Conservation (phyloP, 78 protist species). For the Diacronema lutheri region DNA sequence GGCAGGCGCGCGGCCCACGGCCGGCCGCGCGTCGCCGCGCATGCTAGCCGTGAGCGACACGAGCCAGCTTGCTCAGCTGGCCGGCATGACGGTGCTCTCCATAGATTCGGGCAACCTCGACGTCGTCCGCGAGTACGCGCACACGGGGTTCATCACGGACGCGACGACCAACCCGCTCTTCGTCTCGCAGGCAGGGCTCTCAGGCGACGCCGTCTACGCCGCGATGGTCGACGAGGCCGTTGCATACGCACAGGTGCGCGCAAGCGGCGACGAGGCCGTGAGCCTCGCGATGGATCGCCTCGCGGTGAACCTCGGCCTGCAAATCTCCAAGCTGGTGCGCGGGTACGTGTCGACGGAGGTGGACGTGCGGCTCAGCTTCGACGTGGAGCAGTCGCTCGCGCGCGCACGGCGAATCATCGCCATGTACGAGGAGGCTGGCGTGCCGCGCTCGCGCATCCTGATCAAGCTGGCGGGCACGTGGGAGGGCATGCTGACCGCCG, state of each 20-base stretch:
- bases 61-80: conserved; percentile 37
- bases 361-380: conserved; percentile 13
- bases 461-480: conserved; percentile 44
- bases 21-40: no score
- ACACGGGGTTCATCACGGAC: conserved; percentile 13
- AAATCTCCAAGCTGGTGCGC: conserved; percentile 4
- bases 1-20: no score
- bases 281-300: conserved; percentile 43
- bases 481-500: conserved; percentile 37
- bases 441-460: conserved; percentile 5
- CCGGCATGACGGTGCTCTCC: conserved; percentile 19
- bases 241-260: conserved; percentile 24
- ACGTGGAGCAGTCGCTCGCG: background rate
- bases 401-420: conserved; percentile 38
- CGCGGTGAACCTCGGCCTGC: conserved; percentile 32
- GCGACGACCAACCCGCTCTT: conserved; percentile 39
- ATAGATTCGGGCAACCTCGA: conserved; percentile 24
- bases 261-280: background rate
- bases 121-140: background rate
- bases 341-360: conserved; percentile 36
- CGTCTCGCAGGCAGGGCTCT: conserved; percentile 30
- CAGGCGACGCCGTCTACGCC: conserved; percentile 5
- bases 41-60: background rate
- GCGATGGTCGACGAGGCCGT: conserved; percentile 35
- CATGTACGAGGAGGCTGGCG: conserved; percentile 40